Conservation (phyloP, 208 protist genomes). For the Wallacemonas rigidus region DNA sequence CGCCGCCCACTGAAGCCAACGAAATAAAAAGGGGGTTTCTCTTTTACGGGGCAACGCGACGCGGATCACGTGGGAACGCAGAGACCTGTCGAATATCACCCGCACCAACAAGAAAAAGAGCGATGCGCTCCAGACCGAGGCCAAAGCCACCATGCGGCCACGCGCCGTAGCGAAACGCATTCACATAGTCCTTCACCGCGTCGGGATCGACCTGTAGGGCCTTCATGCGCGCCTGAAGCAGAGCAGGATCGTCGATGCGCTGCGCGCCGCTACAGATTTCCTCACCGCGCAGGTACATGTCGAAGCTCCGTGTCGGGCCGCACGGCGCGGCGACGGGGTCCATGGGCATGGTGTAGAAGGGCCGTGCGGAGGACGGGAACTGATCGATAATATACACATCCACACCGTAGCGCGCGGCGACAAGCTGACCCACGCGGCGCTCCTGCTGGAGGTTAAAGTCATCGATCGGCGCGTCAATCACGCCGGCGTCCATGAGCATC, state of each 20-base stretch:
- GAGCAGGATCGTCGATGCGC: slow-evolving; percentile 94
- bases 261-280: slow-evolving; percentile 99
- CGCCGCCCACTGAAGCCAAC: not conserved
- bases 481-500: slow-evolving; percentile 39
- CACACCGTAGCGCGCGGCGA: slow-evolving; percentile 96
- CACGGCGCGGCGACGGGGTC: slow-evolving; percentile 4
- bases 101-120: slow-evolving; percentile 96
- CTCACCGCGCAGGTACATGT: slow-evolving; percentile 99
- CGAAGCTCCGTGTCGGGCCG: slow-evolving; percentile 89
- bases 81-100: slow-evolving; percentile 97
- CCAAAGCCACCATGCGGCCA: slow-evolving; percentile 98
- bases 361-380: slow-evolving; percentile 94
- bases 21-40: not conserved
- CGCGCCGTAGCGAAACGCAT: slow-evolving; percentile 97
- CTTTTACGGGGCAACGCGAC: slow-evolving; percentile 93
- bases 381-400: slow-evolving; percentile 99
- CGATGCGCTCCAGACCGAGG: slow-evolving; percentile 98
- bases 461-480: slow-evolving; percentile 29
- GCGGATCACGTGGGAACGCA: slow-evolving; percentile 98
- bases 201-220: slow-evolving; percentile 37
- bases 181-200: slow-evolving; percentile 94
- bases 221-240: slow-evolving; percentile 80
- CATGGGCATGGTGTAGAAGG: slow-evolving; percentile 99
- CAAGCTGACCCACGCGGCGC: slow-evolving; percentile 91
- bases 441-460: slow-evolving; percentile 93